phyloP scores from a whole-genome alignment of 2,329 filamentous ascomycete species.

The Pleoardoris graminearum region DNA sequence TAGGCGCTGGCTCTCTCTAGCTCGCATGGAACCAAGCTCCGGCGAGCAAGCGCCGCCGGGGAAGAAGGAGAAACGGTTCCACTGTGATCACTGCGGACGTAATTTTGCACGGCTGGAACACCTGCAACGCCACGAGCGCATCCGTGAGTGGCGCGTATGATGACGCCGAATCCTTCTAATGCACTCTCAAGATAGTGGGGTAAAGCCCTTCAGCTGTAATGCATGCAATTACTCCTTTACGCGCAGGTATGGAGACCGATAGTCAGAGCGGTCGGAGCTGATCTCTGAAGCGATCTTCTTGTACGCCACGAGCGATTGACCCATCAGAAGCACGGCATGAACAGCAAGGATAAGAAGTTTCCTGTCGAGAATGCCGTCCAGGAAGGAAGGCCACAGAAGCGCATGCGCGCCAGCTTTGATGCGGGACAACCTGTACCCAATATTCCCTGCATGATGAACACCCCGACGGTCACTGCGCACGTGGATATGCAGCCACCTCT shows the following conservation, averaged over 20 bases:
- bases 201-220: constrained; percentile 47
- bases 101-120: constrained; percentile 47
- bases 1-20: constrained; percentile 4
- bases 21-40: constrained; percentile 27
- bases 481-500: constrained; percentile 24
- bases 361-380: constrained; percentile 12
- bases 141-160: constrained; percentile 30
- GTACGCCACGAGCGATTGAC: constrained; percentile 48
- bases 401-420: constrained; percentile 33
- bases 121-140: constrained; percentile 48
- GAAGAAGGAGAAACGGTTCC: constrained; percentile 44
- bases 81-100: constrained; percentile 38
- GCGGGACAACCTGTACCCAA: constrained; percentile 30
- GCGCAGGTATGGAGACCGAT: constrained; percentile 39
- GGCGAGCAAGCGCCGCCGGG: constrained; percentile 24
- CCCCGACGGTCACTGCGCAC: constrained; percentile 21
- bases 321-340: constrained; percentile 27
- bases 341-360: constrained; percentile 14
- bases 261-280: constrained; percentile 10
- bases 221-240: constrained; percentile 49
- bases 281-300: constrained; percentile 41
- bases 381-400: constrained; percentile 29
- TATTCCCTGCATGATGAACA: constrained; percentile 32
- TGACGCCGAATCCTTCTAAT: constrained; percentile 14
- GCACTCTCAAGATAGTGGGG: constrained; percentile 39